These are phyloP conservation scores for Neofusicoccum ribis DNA, from an alignment of 2,329 filamentous ascomycete species.

Conservation along the genomic window DNA sequence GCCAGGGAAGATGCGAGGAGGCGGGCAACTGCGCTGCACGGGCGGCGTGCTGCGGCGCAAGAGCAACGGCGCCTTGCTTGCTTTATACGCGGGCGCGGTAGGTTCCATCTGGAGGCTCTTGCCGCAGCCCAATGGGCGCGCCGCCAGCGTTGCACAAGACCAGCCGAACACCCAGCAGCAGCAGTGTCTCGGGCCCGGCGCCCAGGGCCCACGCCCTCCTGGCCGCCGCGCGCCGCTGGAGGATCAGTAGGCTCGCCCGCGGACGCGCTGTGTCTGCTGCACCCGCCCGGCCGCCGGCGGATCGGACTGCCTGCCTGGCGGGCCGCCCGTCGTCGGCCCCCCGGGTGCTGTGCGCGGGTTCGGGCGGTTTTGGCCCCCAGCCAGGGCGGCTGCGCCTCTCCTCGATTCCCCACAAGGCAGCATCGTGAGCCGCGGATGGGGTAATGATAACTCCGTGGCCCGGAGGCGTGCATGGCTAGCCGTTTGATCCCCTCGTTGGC, in stretches of 20 bases:
- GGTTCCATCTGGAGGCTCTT: background rate
- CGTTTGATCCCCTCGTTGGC: background rate
- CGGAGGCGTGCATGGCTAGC: background rate
- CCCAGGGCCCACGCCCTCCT: too few species aligned
- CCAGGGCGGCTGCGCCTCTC: background rate
- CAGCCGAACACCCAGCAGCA: too few species aligned
- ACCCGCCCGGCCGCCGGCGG: too few species aligned
- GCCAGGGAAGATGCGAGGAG: conserved; percentile 3
- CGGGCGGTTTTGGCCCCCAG: background rate
- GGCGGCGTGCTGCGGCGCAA: background rate
- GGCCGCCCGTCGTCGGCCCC: background rate
- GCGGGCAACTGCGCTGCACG: background rate
- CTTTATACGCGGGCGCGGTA: background rate
- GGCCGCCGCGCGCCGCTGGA: background rate
- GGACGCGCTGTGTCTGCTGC: background rate
- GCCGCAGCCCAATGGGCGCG: too few species aligned
- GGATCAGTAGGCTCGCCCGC: conserved; percentile 10
- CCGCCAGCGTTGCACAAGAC: too few species aligned
- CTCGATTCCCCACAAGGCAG: background rate
- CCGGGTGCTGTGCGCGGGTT: background rate
- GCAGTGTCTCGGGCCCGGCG: too few species aligned
- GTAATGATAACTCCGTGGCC: background rate
- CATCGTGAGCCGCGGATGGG: background rate
- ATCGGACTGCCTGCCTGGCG: background rate
- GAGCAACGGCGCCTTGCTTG: background rate